phyloP scores from a whole-genome alignment of 2,329 filamentous ascomycete species.

The Colletotrichum costaricense region DNA sequence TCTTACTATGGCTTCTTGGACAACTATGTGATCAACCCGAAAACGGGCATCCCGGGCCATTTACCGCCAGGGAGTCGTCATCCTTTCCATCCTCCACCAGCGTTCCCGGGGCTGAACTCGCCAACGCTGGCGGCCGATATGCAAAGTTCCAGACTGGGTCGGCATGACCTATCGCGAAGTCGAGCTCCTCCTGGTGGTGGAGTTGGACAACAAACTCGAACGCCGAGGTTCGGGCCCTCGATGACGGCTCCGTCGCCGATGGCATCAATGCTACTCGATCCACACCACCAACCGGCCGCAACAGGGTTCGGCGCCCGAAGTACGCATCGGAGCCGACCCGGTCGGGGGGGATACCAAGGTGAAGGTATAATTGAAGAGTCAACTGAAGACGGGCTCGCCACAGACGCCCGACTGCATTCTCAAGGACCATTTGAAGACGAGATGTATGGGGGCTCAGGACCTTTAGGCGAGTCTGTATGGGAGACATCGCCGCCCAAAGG shows the following conservation, averaged over 20 bases:
- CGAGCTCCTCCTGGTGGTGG: constrained; percentile 49
- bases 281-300: constrained; percentile 76
- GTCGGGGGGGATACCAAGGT: constrained; percentile 57
- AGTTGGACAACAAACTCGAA: constrained; percentile 48
- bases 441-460: constrained; percentile 62
- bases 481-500: constrained; percentile 65
- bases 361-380: constrained; percentile 69
- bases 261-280: constrained; percentile 79
- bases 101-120: constrained; percentile 78
- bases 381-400: constrained; percentile 57
- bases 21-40: constrained; percentile 84
- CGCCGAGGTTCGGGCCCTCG: constrained; percentile 56
- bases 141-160: constrained; percentile 60
- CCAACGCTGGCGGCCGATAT: constrained; percentile 68
- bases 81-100: constrained; percentile 80
- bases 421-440: constrained; percentile 69
- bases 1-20: constrained; percentile 96
- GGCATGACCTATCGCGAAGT: constrained; percentile 57
- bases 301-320: constrained; percentile 58
- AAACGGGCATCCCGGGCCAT: constrained; percentile 72
- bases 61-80: constrained; percentile 64
- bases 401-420: constrained; percentile 53
- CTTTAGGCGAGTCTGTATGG: constrained; percentile 70
- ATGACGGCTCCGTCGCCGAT: constrained; percentile 71
- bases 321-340: constrained; percentile 57